These are phyloP conservation scores for Colletotrichum sp. DNA, from an alignment of 2,329 filamentous ascomycete species.

Conservation along the genomic window DNA sequence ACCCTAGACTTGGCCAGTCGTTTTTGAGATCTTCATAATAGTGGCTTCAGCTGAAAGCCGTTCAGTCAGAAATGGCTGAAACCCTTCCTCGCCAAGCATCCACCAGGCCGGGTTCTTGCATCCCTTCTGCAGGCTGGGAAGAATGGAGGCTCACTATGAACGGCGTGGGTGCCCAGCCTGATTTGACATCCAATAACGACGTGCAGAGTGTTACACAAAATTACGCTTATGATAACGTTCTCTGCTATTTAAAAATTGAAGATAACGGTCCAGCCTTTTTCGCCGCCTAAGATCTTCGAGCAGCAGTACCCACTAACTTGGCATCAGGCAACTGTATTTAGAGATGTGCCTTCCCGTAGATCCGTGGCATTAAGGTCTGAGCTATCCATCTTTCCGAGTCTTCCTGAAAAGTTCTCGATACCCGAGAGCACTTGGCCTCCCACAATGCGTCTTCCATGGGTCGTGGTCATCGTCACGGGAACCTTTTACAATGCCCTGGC, in stretches of 20 bases:
- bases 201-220: neutral
- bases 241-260: neutral
- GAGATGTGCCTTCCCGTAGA: too few relatives aligned
- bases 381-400: too few relatives aligned
- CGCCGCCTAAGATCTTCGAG: rapidly evolving
- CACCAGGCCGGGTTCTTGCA: neutral
- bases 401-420: too few relatives aligned
- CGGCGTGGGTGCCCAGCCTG: neutral
- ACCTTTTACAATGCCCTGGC: too few relatives aligned
- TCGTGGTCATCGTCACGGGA: too few relatives aligned
- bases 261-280: neutral
- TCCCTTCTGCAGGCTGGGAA: neutral
- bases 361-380: too few relatives aligned
- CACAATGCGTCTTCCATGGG: too few relatives aligned
- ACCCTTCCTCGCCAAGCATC: neutral
- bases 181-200: neutral
- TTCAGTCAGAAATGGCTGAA: rapidly evolving
- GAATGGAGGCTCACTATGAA: rapidly evolving
- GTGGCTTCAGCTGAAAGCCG: neutral
- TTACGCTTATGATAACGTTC: neutral
- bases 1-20: rapidly evolving
- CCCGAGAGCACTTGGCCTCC: too few relatives aligned
- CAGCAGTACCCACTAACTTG: neutral
- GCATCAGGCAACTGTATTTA: too few relatives aligned
- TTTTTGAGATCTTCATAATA: rapidly evolving